These are phyloP conservation scores for Aspergillus avenaceus DNA, from an alignment of 495 filamentous ascomycete genomes.

Conservation along the genomic window DNA sequence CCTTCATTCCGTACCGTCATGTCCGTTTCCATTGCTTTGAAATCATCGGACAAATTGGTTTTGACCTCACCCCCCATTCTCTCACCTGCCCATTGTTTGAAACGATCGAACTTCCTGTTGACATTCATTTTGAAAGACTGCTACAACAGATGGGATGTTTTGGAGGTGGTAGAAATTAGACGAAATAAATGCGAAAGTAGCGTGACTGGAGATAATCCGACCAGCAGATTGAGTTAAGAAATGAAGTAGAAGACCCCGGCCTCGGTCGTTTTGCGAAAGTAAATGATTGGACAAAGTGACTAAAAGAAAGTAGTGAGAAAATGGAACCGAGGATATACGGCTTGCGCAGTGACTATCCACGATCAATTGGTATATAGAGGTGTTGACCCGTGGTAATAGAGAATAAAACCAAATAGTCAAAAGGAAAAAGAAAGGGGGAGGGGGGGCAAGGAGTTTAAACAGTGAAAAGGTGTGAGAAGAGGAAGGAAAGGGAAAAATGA, in stretches of 20 bases:
- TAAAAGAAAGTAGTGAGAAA: no score
- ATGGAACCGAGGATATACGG: no score
- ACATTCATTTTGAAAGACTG: constrained; percentile 65
- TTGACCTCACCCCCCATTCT: constrained; percentile 93
- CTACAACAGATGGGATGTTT: neutral
- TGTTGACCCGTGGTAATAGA: no score
- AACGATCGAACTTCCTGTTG: constrained; percentile 92
- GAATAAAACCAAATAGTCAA: no score
- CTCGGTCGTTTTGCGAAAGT: no score
- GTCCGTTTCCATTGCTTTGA: constrained; percentile 88
- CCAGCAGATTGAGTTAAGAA: no score
- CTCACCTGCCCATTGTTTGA: constrained; percentile 98
- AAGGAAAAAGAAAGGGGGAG: constrained; percentile 7
- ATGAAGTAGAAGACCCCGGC: no score
- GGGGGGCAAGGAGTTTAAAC: constrained; percentile 2
- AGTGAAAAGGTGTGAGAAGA: neutral
- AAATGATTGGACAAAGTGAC: no score
- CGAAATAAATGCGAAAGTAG: constrained; percentile 5
- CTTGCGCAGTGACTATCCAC: no score
- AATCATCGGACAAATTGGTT: constrained; percentile 85
- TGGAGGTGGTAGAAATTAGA: constrained; percentile 6
- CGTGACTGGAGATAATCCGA: neutral
- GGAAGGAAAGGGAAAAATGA: neutral
- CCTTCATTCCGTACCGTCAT: constrained; percentile 91
- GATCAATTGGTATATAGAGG: no score